These are phyloP conservation scores for Dillenia turbinata DNA, from an alignment of 164 flowering plant species.

Conservation along the genomic window DNA sequence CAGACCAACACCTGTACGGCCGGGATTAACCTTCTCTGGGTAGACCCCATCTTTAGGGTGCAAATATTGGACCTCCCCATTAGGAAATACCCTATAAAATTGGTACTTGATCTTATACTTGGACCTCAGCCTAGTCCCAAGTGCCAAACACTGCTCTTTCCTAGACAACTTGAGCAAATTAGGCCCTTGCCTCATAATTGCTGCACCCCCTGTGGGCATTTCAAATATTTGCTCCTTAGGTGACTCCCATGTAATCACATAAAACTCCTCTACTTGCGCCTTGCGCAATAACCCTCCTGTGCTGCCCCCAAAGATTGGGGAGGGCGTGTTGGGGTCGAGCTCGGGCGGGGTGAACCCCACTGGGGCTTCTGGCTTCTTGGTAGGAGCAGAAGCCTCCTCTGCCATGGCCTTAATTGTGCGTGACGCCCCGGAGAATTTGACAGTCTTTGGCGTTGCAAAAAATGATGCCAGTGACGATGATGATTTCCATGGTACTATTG, in stretches of 20 bases:
- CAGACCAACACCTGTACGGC: slow-evolving; percentile 78
- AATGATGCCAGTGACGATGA: slow-evolving; percentile 22
- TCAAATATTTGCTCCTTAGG: slow-evolving; percentile 89
- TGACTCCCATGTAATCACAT: slow-evolving; percentile 88
- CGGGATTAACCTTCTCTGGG: slow-evolving; percentile 97
- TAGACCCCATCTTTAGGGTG: slow-evolving; percentile 99
- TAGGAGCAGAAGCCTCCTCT: slow-evolving; percentile 33
- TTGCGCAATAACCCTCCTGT: slow-evolving; percentile 78
- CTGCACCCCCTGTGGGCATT: slow-evolving; percentile 96
- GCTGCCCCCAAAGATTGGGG: slow-evolving; percentile 90
- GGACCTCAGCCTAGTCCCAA: slow-evolving; percentile 89
- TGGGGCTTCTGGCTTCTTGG: slow-evolving; percentile 40
- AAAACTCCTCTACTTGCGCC: slow-evolving; percentile 88
- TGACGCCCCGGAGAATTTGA: slow-evolving; percentile 21
- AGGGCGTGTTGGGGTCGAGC: slow-evolving; percentile 83
- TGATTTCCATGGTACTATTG: slow-evolving; percentile 43
- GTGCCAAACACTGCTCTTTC: slow-evolving; percentile 96
- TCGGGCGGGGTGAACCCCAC: slow-evolving; percentile 84
- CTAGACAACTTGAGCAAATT: slow-evolving; percentile 82
- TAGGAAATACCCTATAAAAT: slow-evolving; percentile 96
- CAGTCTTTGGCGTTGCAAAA: slow-evolving; percentile 28
- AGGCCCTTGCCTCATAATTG: slow-evolving; percentile 86
- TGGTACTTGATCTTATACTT: slow-evolving; percentile 99
- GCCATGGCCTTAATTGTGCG: slow-evolving; percentile 31
- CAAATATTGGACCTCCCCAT: slow-evolving; percentile 93